Base-by-base conservation (phyloP, 1,284 basidiomycete species). In the Ganoderma lingzhi region DNA sequence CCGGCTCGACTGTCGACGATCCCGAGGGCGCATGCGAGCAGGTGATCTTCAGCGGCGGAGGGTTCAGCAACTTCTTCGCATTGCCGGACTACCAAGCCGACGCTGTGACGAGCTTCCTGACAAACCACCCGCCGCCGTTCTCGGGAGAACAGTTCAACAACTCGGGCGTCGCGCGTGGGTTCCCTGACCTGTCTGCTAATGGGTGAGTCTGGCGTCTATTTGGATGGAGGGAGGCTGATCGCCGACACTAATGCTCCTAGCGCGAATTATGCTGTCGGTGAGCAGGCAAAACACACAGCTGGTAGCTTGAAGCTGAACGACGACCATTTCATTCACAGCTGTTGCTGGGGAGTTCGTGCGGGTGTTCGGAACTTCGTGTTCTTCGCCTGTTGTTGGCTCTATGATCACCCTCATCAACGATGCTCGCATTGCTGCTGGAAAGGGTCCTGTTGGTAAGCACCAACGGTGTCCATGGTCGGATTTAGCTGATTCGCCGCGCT, bases 61-160 rank as follows among this genome's bases (percentile, higher is more conserved):
- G 86, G n/a, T 87, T 86, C 76, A 83, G 81, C 51, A 80, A 83
- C 72, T 79, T 83, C 75, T 87, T 86, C 74, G 65, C 76, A 3
- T 74, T 78, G 9, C 84, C 84, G 8, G 65, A 65, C 30, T 87
- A 83, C 70, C 86, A 86, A 73, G 66, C 74, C n/a, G 59, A 62
- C 0, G 78, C 79, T 3, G 84, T 86, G 6, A 66, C 76, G 6
- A 72, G 74, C 37, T 87, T 68, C 76, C 73, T 75, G 59, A 72
- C 74, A 39, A 80, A 78, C 53, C 78, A 82, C 64, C 80, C 79
- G 44, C 85, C 86, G 12, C 80, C 85, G 53, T 87, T 80, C 72
- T 78, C 78, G 5, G 44, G 78, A 6, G 73, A 75, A 19, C 81
- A 84, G 67, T 88, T 84, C 78, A 87, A 89, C 75, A 82, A 84